phyloP scores from a whole-genome alignment of 768 basidiomycete species.

The Crassisporium funariophilum region DNA sequence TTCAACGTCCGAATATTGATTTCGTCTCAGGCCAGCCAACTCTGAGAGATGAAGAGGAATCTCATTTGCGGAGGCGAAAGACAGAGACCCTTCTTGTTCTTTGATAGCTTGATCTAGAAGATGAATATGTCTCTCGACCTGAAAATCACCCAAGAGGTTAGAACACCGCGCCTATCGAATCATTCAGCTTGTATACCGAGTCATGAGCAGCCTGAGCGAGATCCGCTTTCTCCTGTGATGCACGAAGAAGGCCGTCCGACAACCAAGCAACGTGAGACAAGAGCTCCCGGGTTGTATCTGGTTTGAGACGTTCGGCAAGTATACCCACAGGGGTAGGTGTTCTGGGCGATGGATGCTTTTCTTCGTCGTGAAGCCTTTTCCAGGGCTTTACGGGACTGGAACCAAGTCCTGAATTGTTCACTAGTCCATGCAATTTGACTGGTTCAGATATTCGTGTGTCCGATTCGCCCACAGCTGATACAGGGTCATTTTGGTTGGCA shows the following conservation, averaged over 20 bases:
- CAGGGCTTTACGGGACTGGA: no score
- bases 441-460: not conserved
- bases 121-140: slow-evolving; percentile 83
- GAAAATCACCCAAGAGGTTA: slow-evolving; percentile 10
- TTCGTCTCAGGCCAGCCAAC: slow-evolving; percentile 57
- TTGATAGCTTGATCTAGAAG: slow-evolving; percentile 70
- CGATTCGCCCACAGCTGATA: not conserved
- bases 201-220: slow-evolving; percentile 72
- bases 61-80: slow-evolving; percentile 33
- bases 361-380: no score
- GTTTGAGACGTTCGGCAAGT: slow-evolving; percentile 27
- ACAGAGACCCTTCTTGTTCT: slow-evolving; percentile 46
- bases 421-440: not conserved
- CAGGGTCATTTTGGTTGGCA: not conserved
- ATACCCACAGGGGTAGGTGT: slow-evolving; percentile 19
- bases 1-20: slow-evolving; percentile 28
- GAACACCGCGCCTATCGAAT: not conserved
- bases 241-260: slow-evolving; percentile 59
- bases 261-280: slow-evolving; percentile 61
- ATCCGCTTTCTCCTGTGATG: slow-evolving; percentile 78
- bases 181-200: slow-evolving; percentile 47
- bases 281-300: slow-evolving; percentile 47
- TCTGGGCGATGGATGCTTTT: slow-evolving; percentile 7
- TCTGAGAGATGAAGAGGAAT: slow-evolving; percentile 62
- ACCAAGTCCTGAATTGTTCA: not conserved